Evolutionary conservation across 2,329 filamentous ascomycete genomes (phyloP).

Genomic region (Trichoderma oligosporum): DNA sequence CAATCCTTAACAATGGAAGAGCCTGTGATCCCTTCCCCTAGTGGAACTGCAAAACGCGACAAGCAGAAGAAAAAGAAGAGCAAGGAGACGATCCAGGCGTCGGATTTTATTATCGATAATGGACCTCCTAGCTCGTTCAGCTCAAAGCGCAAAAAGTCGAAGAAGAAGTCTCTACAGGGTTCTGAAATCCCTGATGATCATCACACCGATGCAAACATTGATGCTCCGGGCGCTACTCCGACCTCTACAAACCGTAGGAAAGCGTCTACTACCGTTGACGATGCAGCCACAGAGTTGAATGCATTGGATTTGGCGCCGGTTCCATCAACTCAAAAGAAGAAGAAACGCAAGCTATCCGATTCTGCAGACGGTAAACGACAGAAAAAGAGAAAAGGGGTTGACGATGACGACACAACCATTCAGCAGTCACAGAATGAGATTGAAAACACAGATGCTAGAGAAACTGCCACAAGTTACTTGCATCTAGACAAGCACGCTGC

Average conservation of each 20-base stretch:
- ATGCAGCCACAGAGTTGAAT: constrained; percentile 16
- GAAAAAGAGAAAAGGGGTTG: constrained; percentile 33
- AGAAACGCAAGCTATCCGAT: constrained; percentile 34
- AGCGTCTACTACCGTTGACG: not conserved
- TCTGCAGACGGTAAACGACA: constrained; percentile 31
- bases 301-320: constrained; percentile 23
- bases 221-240: not conserved
- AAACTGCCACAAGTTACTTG: constrained; percentile 16
- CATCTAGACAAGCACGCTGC: constrained; percentile 14
- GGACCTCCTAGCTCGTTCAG: constrained; percentile 24
- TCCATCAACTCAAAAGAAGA: constrained; percentile 30
- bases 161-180: constrained; percentile 23
- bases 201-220: not conserved
- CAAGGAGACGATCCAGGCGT: constrained; percentile 17
- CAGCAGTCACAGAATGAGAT: constrained; percentile 22
- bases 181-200: constrained; percentile 18
- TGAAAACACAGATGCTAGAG: constrained; percentile 7
- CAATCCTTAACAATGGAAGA: constrained; percentile 32
- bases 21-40: constrained; percentile 19
- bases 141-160: constrained; percentile 29
- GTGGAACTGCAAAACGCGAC: constrained; percentile 32
- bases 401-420: constrained; percentile 23
- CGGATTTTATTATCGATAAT: constrained; percentile 18
- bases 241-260: not conserved
- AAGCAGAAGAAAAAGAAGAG: constrained; percentile 33